A percentile compares a stretch with the other conserved stretches of the same genome.
These are phyloP conservation scores for Nelumbo lutea DNA, from an alignment of 164 flowering plant genomes.

Conservation along the genomic window DNA sequence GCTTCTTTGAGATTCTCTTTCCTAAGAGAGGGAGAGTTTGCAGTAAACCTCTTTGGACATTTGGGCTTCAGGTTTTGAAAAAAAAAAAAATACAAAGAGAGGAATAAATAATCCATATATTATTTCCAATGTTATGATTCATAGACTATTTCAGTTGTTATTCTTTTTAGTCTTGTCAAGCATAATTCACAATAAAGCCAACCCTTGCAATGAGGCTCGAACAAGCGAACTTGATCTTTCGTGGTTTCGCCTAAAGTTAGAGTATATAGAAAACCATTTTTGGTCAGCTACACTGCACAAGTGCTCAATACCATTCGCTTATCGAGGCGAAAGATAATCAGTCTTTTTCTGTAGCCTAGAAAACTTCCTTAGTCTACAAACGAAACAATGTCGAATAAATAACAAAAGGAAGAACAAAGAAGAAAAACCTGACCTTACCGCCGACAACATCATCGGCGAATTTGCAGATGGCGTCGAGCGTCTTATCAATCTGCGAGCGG, in stretches of 20 bases:
- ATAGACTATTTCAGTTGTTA: no score
- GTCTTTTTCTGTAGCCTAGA: background rate
- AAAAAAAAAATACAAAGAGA: no score
- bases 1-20: no score
- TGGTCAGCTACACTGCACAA: background rate
- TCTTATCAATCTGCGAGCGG: conserved; percentile 58
- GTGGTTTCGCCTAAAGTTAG: no score
- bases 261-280: background rate
- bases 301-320: background rate
- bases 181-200: background rate
- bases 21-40: no score
- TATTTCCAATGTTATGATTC: no score
- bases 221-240: background rate
- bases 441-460: conserved; percentile 72
- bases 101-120: no score
- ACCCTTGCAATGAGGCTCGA: background rate
- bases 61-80: no score
- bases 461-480: conserved; percentile 55
- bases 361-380: background rate
- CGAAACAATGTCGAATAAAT: background rate
- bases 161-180: background rate
- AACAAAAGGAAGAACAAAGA: background rate
- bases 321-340: background rate
- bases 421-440: conserved; percentile 66
- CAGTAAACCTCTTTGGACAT: no score